phyloP scores from a whole-genome alignment of 768 basidiomycete genomes.

The Tylopilus subfusipes region DNA sequence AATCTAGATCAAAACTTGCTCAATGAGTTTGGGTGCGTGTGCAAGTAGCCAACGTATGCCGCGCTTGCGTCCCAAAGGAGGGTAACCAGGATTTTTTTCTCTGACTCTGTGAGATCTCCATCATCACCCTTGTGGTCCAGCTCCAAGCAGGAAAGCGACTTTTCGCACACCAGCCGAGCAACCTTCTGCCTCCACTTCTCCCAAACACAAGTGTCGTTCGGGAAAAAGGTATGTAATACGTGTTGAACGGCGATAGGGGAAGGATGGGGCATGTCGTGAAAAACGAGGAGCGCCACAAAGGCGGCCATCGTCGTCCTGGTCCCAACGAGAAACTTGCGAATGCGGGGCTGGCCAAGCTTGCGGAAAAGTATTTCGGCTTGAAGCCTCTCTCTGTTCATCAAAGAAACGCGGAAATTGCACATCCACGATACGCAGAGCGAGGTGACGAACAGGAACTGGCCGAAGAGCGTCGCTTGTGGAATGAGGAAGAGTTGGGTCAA shows the following conservation, averaged over 20 bases:
- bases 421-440: conserved; percentile 32
- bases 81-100: conserved; percentile 5
- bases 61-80: conserved; percentile 18
- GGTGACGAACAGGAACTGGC: conserved; percentile 34
- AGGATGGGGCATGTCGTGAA: conserved; percentile 3
- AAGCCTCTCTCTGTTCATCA: conserved; percentile 26
- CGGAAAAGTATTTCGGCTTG: conserved; percentile 22
- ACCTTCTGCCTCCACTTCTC: conserved; percentile 21
- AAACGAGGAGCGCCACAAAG: conserved; percentile 14
- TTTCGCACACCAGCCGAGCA: conserved; percentile 5
- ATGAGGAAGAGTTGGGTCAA: conserved; percentile 31
- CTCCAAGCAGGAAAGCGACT: not conserved
- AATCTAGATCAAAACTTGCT: no score
- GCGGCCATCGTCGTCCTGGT: conserved; percentile 16
- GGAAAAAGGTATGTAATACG: conserved; percentile 7
- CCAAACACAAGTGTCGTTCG: conserved; percentile 24
- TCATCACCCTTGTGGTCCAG: not conserved
- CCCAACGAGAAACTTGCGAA: conserved; percentile 8
- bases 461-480: conserved; percentile 31
- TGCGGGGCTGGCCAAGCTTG: conserved; percentile 6
- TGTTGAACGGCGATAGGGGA: not conserved
- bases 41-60: conserved; percentile 10
- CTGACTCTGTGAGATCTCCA: not conserved
- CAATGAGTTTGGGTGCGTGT: not conserved
- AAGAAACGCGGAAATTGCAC: conserved; percentile 31